phyloP scores from a whole-genome alignment of 1,139 yeast species.

The Magnusiomyces clavatus region DNA sequence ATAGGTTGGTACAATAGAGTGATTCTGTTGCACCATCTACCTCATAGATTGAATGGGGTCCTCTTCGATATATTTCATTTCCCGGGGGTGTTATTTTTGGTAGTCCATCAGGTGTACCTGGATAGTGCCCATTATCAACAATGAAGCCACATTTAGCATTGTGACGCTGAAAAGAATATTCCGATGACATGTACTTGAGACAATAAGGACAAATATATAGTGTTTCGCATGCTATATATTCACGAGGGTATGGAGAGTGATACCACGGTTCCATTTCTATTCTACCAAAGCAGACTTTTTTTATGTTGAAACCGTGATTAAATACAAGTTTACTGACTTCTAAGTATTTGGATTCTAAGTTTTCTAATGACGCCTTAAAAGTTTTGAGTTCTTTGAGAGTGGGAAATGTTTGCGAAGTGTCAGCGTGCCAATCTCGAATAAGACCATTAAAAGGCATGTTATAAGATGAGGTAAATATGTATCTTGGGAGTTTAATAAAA shows the following conservation, averaged over 20 bases:
- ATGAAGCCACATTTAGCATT: conserved; percentile 48
- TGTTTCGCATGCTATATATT: conserved; percentile 54
- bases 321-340: not conserved
- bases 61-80: conserved; percentile 65
- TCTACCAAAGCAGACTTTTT: conserved; percentile 57
- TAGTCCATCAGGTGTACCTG: too few relatives aligned
- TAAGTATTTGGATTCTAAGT: not conserved
- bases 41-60: conserved; percentile 68
- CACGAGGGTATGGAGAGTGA: conserved; percentile 89
- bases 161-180: conserved; percentile 64
- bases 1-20: conserved; percentile 78
- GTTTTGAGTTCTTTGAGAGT: not conserved
- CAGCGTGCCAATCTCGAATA: not conserved
- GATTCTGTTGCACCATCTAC: conserved; percentile 85
- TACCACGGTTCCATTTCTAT: conserved; percentile 86
- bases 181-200: conserved; percentile 69
- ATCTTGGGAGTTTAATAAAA: not conserved
- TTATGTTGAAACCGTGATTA: conserved; percentile 33
- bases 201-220: conserved; percentile 82
- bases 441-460: not conserved
- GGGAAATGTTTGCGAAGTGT: conserved; percentile 1
- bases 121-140: too few relatives aligned
- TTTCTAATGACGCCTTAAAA: not conserved
- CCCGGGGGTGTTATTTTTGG: conserved; percentile 70
- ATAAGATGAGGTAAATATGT: not conserved